Percentiles rank a stretch among this genome's conserved stretches.
These are phyloP conservation scores for Teratosphaeria gauchensis DNA, from an alignment of 2,329 filamentous ascomycete species.

Conservation along the genomic window DNA sequence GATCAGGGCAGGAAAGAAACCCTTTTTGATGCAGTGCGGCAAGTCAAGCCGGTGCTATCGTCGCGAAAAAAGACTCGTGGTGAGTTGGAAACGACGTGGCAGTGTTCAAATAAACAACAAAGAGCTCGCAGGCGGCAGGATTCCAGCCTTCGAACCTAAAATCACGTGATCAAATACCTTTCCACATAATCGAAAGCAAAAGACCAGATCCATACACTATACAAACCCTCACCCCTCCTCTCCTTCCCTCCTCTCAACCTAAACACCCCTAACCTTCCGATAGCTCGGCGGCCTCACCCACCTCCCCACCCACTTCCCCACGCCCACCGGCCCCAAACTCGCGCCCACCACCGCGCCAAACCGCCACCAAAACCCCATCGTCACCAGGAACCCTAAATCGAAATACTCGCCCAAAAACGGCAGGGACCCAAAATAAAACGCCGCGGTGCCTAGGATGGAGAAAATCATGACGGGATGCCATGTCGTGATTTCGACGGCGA, in stretches of 20 bases:
- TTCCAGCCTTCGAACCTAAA: too few relatives aligned
- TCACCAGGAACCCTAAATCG: constrained; percentile 70
- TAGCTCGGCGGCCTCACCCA: constrained; percentile 89
- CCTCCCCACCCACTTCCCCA: constrained; percentile 71
- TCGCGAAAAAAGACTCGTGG: too few relatives aligned
- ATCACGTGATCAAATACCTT: too few relatives aligned
- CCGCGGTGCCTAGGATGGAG: constrained; percentile 69
- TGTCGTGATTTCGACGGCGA: constrained; percentile 89
- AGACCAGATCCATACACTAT: too few relatives aligned
- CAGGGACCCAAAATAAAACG: constrained; percentile 70
- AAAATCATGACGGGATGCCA: constrained; percentile 93
- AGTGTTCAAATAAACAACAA: too few relatives aligned
- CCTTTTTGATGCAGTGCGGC: too few relatives aligned
- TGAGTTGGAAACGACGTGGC: too few relatives aligned
- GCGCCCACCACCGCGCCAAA: constrained; percentile 70
- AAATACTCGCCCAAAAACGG: constrained; percentile 88
- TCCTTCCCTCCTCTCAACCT: constrained; percentile 38
- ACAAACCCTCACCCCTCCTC: too few relatives aligned
- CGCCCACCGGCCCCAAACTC: constrained; percentile 77
- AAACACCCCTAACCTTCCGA: constrained; percentile 59
- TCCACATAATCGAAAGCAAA: too few relatives aligned
- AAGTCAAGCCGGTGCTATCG: too few relatives aligned
- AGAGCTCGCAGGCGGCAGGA: too few relatives aligned
- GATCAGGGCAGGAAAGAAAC: too few relatives aligned
- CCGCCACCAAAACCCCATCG: constrained; percentile 78